These are phyloP conservation scores for Prunella vulgaris DNA, from an alignment of 257 asterid genomes.

Conservation along the genomic window DNA sequence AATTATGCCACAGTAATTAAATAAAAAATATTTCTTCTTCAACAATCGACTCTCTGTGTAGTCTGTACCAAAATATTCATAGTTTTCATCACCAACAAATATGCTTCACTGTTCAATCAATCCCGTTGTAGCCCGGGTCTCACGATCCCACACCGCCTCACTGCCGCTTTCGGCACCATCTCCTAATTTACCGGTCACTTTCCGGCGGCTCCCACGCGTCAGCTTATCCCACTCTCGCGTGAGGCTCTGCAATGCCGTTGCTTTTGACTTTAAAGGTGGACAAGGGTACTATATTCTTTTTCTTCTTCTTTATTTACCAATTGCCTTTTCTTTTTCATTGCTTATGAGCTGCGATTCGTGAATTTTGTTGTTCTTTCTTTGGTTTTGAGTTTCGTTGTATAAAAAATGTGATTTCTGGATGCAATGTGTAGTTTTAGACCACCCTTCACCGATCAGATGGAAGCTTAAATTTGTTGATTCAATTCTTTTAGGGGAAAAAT, in stretches of 20 bases:
- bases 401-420: background rate
- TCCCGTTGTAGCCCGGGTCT: background rate
- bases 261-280: conserved; percentile 54
- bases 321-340: background rate
- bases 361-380: background rate
- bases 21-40: no score
- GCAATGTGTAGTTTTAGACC: background rate
- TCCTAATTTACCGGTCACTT: conserved; percentile 27
- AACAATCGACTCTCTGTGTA: no score
- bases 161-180: conserved; percentile 17
- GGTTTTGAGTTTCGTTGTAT: background rate
- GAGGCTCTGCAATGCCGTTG: conserved; percentile 29
- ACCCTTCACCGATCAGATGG: background rate
- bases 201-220: conserved; percentile 25
- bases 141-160: conserved; percentile 30
- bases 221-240: conserved; percentile 18
- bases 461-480: background rate
- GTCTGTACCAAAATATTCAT: no score
- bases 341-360: background rate
- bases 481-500: background rate
- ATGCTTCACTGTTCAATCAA: background rate
- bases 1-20: no score
- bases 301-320: background rate
- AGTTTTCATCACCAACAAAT: no score
- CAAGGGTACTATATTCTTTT: conserved; percentile 44